Conservation (phyloP, 345 rosid species). For the Eucalyptus polybractea region DNA sequence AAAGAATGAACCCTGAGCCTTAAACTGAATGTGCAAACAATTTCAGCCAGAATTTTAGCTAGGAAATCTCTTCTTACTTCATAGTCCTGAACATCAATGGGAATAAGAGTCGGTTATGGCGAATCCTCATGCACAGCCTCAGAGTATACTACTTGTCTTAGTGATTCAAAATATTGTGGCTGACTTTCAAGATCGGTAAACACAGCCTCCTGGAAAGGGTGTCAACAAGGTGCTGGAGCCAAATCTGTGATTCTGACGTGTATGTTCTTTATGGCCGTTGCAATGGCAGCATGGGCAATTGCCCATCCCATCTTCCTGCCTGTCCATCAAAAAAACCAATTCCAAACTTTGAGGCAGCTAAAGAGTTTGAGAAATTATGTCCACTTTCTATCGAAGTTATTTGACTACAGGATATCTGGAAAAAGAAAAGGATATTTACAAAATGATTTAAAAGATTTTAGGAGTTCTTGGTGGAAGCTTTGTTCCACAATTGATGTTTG, state of each 20-base stretch:
- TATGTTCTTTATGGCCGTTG: constrained; percentile 38
- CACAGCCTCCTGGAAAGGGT: constrained; percentile 43
- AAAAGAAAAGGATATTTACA: neutral
- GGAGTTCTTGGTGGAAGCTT: neutral
- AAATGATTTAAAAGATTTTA: neutral
- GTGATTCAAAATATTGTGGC: constrained; percentile 16
- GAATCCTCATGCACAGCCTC: neutral
- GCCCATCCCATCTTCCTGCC: constrained; percentile 69
- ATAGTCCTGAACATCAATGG: constrained; percentile 23
- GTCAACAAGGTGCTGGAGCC: constrained; percentile 32
- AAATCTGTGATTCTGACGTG: constrained; percentile 40
- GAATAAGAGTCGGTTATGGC: neutral
- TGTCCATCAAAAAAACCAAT: neutral
- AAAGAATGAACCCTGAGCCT: constrained; percentile 52
- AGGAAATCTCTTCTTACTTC: constrained; percentile 32
- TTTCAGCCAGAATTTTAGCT: constrained; percentile 15
- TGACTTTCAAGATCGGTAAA: constrained; percentile 29
- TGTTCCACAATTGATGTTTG: neutral
- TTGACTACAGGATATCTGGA: neutral
- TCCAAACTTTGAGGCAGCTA: neutral
- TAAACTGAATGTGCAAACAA: constrained; percentile 30
- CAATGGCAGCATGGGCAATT: constrained; percentile 35
- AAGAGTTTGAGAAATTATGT: neutral
- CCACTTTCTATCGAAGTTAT: neutral
- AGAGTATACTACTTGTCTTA: constrained; percentile 8